Evolutionary conservation across 1,139 yeast species (phyloP), one percentile per base, ranked within the genome.

Genomic region (Debaryomyces sp.): DNA sequence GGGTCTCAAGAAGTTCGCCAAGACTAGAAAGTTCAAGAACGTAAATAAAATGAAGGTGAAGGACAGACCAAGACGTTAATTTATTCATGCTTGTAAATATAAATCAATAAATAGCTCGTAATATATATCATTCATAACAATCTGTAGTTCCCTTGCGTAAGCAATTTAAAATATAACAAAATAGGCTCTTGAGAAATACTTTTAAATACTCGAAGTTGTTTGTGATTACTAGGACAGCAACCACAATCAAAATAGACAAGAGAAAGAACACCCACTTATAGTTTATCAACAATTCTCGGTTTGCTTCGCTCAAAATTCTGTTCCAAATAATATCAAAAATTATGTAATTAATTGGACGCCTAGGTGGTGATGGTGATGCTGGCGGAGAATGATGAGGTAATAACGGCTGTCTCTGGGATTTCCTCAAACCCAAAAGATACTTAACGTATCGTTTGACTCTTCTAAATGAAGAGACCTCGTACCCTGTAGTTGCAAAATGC

Each of bases 1-100:
- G 97, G 99, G 99, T 64, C 86, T 86, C 57, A 92, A 92, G 81
- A 95, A 94, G 70, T 88, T 90, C 50, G 92, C 85, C 75, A 92
- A 91, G 82, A 94, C 99, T 30, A 86, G 99, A 73, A 85, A 87
- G 62, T 95, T 95, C 65, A 90, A 88, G 73, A 81, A 89, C 65
- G 85, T 80, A 55, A 92, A 92, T 70, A 85, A 81, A 70, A 79
- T 81, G 81, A 85, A 89, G 78, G 91, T 91, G 50, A 85, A 87
- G 68, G 97, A 92, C 67, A 82, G 92, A 78, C 88, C 88, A 66
- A 81, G 85, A 72, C 47, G 54, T 52, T 55, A 44, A 53, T 46
- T 37, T 41, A 41, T 41, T 49, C 29, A 38, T 38, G 18, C 47
- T 34, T 45, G 47, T 45, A 45, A 41, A 45, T 45, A 45, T 32